Conservation (phyloP, 1,139 yeast genomes). For the Hansenula lynferdii region DNA sequence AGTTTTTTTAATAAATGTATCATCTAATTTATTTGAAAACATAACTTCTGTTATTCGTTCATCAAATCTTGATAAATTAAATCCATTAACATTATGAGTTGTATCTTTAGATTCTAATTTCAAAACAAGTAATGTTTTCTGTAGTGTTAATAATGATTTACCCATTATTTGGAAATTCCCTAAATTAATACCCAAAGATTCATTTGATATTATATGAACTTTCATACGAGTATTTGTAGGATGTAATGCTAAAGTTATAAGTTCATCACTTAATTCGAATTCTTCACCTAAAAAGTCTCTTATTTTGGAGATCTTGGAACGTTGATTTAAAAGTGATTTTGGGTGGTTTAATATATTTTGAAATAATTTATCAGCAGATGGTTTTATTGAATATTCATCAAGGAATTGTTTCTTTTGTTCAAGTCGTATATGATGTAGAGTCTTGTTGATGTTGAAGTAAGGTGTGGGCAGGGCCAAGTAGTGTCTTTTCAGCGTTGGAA, state of each 20-base stretch:
- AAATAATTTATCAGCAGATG: background rate
- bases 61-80: background rate
- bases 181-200: background rate
- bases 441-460: background rate
- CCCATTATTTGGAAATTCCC: background rate
- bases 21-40: too few relatives aligned
- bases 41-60: background rate
- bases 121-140: background rate
- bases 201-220: background rate
- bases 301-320: background rate
- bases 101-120: background rate
- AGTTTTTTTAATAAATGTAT: background rate
- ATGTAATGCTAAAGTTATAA: background rate
- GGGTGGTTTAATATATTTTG: background rate
- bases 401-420: background rate
- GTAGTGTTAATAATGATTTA: background rate
- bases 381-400: background rate
- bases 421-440: background rate
- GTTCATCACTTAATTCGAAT: constrained; percentile 1
- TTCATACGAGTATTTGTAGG: background rate
- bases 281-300: background rate
- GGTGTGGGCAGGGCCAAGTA: background rate
- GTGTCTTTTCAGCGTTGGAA: background rate
- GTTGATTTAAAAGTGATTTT: background rate
- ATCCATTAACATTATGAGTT: constrained; percentile 1